These are phyloP conservation scores for Dinochytrium kinnereticum DNA, from an alignment of 371 early-diverging fungal species.

Conservation along the genomic window DNA sequence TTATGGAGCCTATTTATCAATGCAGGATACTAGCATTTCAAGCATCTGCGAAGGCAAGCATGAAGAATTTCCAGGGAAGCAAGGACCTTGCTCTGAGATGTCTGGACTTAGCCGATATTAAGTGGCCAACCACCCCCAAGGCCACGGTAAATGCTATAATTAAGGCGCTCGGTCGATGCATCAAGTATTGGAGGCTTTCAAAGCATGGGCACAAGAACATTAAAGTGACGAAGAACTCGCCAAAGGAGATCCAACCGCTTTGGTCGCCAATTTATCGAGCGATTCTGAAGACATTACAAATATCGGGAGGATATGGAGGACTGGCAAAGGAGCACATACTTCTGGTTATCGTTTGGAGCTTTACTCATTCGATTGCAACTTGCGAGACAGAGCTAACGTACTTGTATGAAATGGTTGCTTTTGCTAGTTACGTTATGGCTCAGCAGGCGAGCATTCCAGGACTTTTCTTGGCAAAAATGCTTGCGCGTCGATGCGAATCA, in stretches of 20 bases:
- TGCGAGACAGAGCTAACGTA: background rate
- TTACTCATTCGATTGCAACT: background rate
- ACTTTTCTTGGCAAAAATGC: background rate
- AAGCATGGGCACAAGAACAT: background rate
- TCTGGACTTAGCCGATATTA: background rate
- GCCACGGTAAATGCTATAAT: background rate
- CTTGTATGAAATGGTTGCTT: background rate
- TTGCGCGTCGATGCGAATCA: background rate
- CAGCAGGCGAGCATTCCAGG: background rate
- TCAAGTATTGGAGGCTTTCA: background rate
- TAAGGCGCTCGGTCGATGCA: too few species aligned
- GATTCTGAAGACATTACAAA: background rate
- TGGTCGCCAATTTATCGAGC: background rate
- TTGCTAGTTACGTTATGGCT: background rate
- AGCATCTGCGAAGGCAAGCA: background rate
- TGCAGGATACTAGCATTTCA: background rate
- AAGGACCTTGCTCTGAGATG: background rate
- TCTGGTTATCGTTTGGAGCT: background rate
- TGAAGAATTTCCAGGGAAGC: background rate
- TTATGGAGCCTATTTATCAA: background rate
- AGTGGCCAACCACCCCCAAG: background rate
- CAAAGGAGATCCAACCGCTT: background rate
- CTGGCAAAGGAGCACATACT: background rate
- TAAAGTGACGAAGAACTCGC: background rate
- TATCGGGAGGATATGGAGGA: background rate